Evolutionary conservation across 2,329 filamentous ascomycete species (phyloP), one percentile per base, ranked within the genome.

Genomic region (Fusarium armeniacum): DNA sequence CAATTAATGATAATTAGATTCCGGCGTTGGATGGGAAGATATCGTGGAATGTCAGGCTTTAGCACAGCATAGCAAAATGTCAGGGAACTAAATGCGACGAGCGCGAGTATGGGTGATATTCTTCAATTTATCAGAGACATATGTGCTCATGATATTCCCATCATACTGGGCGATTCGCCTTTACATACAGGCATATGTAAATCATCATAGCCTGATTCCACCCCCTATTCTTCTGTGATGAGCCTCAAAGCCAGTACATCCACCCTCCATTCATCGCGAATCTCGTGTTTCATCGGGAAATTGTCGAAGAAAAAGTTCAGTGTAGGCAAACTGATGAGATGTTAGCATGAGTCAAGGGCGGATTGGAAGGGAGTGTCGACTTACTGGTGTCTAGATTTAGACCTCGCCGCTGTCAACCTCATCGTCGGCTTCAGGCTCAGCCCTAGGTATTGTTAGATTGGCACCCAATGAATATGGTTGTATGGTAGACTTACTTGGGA

Each of bases 401-500:
- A 43, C 10, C 35, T 72, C 60, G 26, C 44, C 44, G n/a, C n/a
- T 18, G 4, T 16, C 28, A 26, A 51, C 24, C 13, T 36, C 65
- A 16, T 47, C 45, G 15, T 57, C 62, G 5, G 58, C 54, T 40
- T 73, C 56, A 15, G 45, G 41, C 59, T 74, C 71, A 18, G 43
- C 40, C 62, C 73, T 75, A 26, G 5, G 12, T 9, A n/a, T 18
- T 6, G 36, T 5, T 33, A 12, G 18, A 57, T 53, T 67, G 68
- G 40, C 41, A 75, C 73, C 72, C 70, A 20, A 12, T 20, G 9
- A 8, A 20, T 8, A 12, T 28, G 20, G 3, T 16, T 22, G 24
- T 28, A 1, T 22, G 6, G 13, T 3, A 51, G 50, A 67, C 73
- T 43, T 53, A 75, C 73, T 73, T 73, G 41, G 62, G 62, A 16